These are phyloP conservation scores for Leptodontidium sp. DNA, from an alignment of 2,329 filamentous ascomycete genomes.

Conservation along the genomic window DNA sequence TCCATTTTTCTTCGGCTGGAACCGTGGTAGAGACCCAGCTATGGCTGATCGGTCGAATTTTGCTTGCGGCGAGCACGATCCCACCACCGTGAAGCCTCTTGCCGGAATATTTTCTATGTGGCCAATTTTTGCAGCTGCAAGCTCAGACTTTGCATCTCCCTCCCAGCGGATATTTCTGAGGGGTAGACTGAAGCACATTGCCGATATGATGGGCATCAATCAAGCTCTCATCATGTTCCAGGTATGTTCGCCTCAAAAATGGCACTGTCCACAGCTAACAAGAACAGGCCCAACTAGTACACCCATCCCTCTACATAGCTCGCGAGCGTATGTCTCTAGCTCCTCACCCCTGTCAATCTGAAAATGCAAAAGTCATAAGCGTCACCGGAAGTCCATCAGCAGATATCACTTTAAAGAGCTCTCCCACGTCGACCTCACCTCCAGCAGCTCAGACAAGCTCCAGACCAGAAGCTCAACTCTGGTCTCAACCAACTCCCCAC, in stretches of 20 bases:
- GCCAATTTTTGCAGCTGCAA: slow-evolving; percentile 38
- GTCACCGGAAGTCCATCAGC: neutral
- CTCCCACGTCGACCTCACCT: neutral
- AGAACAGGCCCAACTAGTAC: slow-evolving; percentile 19
- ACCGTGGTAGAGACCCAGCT: slow-evolving; percentile 51
- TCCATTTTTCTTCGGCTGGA: slow-evolving; percentile 68
- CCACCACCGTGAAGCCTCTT: slow-evolving; percentile 30
- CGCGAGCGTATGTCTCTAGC: slow-evolving; percentile 27
- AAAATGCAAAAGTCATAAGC: slow-evolving; percentile 13
- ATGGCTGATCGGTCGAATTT: slow-evolving; percentile 53
- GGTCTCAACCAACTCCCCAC: neutral
- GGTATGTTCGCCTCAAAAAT: slow-evolving; percentile 15
- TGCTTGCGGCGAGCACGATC: slow-evolving; percentile 56
- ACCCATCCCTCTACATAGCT: slow-evolving; percentile 31
- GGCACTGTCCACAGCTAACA: neutral
- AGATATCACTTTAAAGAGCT: neutral
- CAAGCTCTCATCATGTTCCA: slow-evolving; percentile 37
- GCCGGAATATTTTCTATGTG: slow-evolving; percentile 40
- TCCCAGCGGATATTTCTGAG: slow-evolving; percentile 37
- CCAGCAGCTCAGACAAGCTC: neutral
- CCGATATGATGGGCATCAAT: slow-evolving; percentile 38
- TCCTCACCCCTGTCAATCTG: slow-evolving; percentile 8
- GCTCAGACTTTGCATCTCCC: slow-evolving; percentile 37
- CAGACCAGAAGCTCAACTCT: neutral
- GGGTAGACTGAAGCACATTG: slow-evolving; percentile 37